Base-by-base conservation (phyloP, 192 early-diverging fungal genomes). In the Coemansia sp. region DNA sequence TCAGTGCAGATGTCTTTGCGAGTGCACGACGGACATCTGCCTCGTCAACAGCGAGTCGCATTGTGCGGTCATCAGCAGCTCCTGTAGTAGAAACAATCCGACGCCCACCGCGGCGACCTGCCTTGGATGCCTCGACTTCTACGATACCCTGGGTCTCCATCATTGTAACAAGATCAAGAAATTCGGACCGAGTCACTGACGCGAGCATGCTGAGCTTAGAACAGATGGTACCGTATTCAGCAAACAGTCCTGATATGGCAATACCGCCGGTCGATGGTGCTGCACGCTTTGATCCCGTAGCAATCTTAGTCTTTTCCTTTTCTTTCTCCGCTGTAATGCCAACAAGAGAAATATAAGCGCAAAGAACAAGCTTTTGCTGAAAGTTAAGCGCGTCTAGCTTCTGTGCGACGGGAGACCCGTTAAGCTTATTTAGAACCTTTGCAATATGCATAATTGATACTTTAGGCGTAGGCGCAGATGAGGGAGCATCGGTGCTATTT, bases 371-470 rank as follows among this genome's bases (percentile, higher is more conserved):
- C 71, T 93, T 90, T 57, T 89, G 89, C 60, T 95, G 93, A 18
- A 92, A 76, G 49, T 86, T 90, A 21, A 94, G 67, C 4, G 64
- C 68, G n/a, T 79, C 80, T 42, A 95, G 77, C 65, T 87, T 90
- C 27, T 84, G 81, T 7, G 81, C 62, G 15, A 67, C 61, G 0
- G 85, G 69, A 1, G 80, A 81, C 19, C 89, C 93, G 54, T 84
- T 81, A 4, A 88, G 82, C 4, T 60, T 67, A 25, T 67, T 71
- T 39, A 90, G 59, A 0, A 89, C 93, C 65, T 84, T 86, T 18
- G 88, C 70, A 21, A 96, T 82, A 71, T 93, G 91, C 53, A 82
- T 80, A 14, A 96, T 73, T 0, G 89, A 87, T n/a, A 94, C 91
- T 62, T 86, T 89, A 39, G 91, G 92, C 23, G 47, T 12, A 11